phyloP scores from a whole-genome alignment of 768 basidiomycete genomes.

The Mycena galericulata region DNA sequence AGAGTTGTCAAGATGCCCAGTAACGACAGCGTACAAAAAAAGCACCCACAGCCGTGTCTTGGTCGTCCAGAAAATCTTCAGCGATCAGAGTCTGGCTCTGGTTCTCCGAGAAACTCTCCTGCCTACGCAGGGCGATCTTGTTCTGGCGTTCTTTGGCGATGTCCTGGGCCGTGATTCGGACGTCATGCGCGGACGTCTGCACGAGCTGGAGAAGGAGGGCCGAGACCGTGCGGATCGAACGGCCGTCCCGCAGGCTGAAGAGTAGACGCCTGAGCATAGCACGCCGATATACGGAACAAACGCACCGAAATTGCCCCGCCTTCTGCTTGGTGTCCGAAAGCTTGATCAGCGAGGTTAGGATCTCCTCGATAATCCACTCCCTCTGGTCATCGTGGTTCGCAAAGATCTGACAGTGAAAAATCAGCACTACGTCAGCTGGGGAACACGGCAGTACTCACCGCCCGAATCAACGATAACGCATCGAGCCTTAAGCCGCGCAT shows the following conservation, averaged over 20 bases:
- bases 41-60: conserved; percentile 69
- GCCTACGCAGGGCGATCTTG: conserved; percentile 68
- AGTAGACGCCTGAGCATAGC: neutral
- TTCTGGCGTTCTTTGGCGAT: conserved; percentile 74
- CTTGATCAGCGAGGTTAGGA: conserved; percentile 89
- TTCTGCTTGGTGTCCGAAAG: conserved; percentile 91
- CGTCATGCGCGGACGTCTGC: conserved; percentile 92
- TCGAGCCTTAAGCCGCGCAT: conserved; percentile 87
- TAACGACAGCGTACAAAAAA: neutral
- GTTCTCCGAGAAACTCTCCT: conserved; percentile 70
- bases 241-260: conserved; percentile 91
- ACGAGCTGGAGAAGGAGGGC: conserved; percentile 96
- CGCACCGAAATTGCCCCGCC: conserved; percentile 89
- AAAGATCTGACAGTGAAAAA: conserved; percentile 75
- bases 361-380: conserved; percentile 98
- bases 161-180: conserved; percentile 74
- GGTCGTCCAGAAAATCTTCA: conserved; percentile 73
- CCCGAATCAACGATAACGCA: conserved; percentile 85
- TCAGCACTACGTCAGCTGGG: neutral
- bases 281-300: conserved; percentile 9
- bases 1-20: conserved; percentile 1
- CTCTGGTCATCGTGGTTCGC: conserved; percentile 92
- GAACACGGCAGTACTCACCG: conserved; percentile 61
- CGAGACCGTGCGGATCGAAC: conserved; percentile 92
- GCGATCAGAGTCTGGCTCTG: conserved; percentile 45